Conservation (phyloP, 257 asterid genomes). For the Salvia rosmarinus region DNA sequence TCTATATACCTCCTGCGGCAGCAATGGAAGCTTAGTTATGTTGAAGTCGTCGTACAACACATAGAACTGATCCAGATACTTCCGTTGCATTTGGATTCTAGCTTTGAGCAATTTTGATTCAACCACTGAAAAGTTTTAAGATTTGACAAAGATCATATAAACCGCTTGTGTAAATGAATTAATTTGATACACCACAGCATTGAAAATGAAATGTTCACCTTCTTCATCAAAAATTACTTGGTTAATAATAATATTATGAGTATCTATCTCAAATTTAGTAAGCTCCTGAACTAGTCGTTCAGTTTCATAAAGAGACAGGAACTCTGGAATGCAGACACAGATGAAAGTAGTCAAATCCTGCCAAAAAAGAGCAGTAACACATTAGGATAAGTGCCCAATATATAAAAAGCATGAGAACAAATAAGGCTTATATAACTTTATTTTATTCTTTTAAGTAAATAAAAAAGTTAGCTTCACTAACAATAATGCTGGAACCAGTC, state of each 20-base stretch:
- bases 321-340: constrained; percentile 97
- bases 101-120: constrained; percentile 89
- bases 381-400: constrained; percentile 25
- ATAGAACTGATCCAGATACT: constrained; percentile 93
- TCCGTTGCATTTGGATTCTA: constrained; percentile 93
- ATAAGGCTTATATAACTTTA: neutral
- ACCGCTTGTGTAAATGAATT: neutral
- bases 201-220: constrained; percentile 48
- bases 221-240: constrained; percentile 96
- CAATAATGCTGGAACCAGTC: no score
- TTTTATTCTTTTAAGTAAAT: neutral
- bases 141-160: constrained; percentile 18
- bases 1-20: constrained; percentile 83
- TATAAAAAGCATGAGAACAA: neutral
- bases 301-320: constrained; percentile 91
- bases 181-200: neutral
- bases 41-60: constrained; percentile 85
- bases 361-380: constrained; percentile 31
- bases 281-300: constrained; percentile 98
- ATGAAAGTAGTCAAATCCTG: constrained; percentile 96
- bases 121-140: constrained; percentile 47
- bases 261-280: constrained; percentile 93
- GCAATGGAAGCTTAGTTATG: constrained; percentile 90
- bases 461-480: neutral
- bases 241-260: constrained; percentile 91